phyloP scores from a whole-genome alignment of 768 basidiomycete species.

The Antrodiella citrinella region DNA sequence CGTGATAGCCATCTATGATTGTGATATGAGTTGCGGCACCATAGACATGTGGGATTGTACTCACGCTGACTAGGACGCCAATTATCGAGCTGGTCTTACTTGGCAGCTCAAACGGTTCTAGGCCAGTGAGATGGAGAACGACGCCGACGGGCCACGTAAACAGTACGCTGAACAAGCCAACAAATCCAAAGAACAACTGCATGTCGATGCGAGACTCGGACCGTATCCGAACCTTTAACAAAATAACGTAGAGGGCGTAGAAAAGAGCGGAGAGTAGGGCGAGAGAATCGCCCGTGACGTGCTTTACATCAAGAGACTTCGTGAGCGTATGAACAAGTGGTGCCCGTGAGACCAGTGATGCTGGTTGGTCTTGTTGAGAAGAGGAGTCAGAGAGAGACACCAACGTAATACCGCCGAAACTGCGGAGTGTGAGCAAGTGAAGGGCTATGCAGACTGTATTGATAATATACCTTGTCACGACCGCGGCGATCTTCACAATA shows the following conservation, averaged over 20 bases:
- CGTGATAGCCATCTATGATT: constrained; percentile 78
- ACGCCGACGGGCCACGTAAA: constrained; percentile 71
- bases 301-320: constrained; percentile 15
- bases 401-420: constrained; percentile 75
- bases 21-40: too few relatives aligned
- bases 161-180: constrained; percentile 79
- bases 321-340: constrained; percentile 5
- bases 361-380: constrained; percentile 9
- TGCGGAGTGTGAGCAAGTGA: constrained; percentile 25
- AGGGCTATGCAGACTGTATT: background rate
- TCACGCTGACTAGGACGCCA: constrained; percentile 50
- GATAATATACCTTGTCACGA: constrained; percentile 57
- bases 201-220: constrained; percentile 81
- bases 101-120: constrained; percentile 74
- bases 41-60: constrained; percentile 9
- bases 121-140: constrained; percentile 62
- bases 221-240: constrained; percentile 82
- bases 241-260: constrained; percentile 82
- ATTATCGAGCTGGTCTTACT: constrained; percentile 36
- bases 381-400: constrained; percentile 85
- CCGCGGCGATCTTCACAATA: constrained; percentile 64
- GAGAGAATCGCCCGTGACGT: constrained; percentile 70
- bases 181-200: constrained; percentile 93
- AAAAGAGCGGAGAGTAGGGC: constrained; percentile 83
- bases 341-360: constrained; percentile 2